Base-by-base conservation (phyloP, 164 flowering plant species). In the Chimonanthus salicifolius region DNA sequence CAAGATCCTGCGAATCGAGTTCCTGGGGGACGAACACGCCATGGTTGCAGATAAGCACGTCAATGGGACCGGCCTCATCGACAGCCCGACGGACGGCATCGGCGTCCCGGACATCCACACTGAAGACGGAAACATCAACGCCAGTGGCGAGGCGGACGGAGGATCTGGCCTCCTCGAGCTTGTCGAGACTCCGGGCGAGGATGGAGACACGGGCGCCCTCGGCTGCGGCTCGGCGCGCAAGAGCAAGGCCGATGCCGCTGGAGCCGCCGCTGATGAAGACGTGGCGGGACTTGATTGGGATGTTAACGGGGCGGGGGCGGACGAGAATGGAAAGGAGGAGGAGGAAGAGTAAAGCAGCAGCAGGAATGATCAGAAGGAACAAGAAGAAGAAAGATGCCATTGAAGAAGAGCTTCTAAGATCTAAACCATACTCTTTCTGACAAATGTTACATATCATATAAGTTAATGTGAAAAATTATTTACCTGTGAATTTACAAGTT, bases 241-340 rank as follows among this genome's bases (percentile, higher is more conserved):
- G 79, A 60, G 97, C 95, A 3, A 91, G 86, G 62, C 99, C 99
- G 73, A 94, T 94, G 62, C 99, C 97, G 78, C 97, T 94, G 45
- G 99, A 92, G 49, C 99, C 98, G 16, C 98, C 97, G 5, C 92
- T 86, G 79, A 94, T 91, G 92, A 94, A 85, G 4, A 94, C 92
- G 75, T 94, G 94, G 76, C 97, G 92, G 81, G 74, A 78, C 76
- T 84, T 91, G 81, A 92, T 86, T 15, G 94, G 94, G 81, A 94
- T 76, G 33, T 72, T 78, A 74, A 72, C 76, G 33, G 90, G 85
- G 16, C 85, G 83, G 33, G 99, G 97, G 46, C 90, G 89, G 72
- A 80, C 75, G 20, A 90, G 72, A 72, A 84, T 11, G 84, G 71
- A 62, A 65, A 90, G 87, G 63, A 83, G 0, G 75, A 84, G 60